Percentiles rank a stretch among this genome's conserved stretches.
Evolutionary conservation across 164 flowering plant species (phyloP).

Genomic region (Aristolochia californica): DNA sequence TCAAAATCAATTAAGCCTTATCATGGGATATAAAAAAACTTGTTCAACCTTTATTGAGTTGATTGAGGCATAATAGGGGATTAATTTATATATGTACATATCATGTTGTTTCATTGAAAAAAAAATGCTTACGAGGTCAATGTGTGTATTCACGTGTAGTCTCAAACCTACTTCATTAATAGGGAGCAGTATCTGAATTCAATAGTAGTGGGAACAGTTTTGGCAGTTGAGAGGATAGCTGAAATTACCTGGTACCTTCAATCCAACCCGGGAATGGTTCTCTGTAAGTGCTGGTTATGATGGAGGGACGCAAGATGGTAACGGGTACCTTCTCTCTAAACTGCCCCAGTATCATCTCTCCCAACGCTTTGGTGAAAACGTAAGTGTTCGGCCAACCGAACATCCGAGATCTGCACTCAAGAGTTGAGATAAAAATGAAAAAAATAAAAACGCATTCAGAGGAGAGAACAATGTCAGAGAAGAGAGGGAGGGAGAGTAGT

Average conservation of each 20-base stretch:
- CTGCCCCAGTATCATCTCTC: slow-evolving; percentile 29
- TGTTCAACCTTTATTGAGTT: too few relatives aligned
- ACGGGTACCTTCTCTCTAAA: slow-evolving; percentile 18
- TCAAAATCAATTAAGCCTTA: too few relatives aligned
- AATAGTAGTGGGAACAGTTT: too few relatives aligned
- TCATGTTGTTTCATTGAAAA: background rate
- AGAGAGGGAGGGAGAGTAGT: background rate
- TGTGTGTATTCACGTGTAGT: too few relatives aligned
- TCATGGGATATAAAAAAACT: too few relatives aligned
- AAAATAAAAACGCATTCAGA: background rate
- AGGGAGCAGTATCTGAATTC: too few relatives aligned
- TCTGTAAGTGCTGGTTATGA: slow-evolving; percentile 23
- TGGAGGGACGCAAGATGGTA: slow-evolving; percentile 23
- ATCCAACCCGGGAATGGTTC: slow-evolving; percentile 41
- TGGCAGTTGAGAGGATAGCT: too few relatives aligned
- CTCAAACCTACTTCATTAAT: too few relatives aligned
- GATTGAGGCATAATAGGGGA: too few relatives aligned
- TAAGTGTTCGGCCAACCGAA: slow-evolving; percentile 44
- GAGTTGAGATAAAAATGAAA: background rate
- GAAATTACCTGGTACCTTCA: slow-evolving; percentile 34
- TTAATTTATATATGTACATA: background rate
- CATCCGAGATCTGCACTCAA: slow-evolving; percentile 20
- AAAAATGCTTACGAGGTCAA: too few relatives aligned
- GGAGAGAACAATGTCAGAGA: too few relatives aligned
- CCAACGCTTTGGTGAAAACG: slow-evolving; percentile 33